Evolutionary conservation across 1,139 yeast genomes (phyloP).

Genomic region (Candida pseudocylindracea): DNA sequence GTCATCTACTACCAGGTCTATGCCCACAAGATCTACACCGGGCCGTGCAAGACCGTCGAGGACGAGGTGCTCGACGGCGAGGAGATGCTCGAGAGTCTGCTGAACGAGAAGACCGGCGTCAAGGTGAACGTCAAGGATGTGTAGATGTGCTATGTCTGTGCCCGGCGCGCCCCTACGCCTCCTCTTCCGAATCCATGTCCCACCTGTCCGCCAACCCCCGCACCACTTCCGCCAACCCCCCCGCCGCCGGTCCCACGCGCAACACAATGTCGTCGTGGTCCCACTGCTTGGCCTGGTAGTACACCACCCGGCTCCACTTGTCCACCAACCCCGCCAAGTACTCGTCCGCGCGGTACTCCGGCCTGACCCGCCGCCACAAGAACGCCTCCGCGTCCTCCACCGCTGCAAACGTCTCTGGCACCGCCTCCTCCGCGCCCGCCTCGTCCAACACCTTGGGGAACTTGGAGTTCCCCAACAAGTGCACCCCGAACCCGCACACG

Average conservation of each 20-base stretch:
- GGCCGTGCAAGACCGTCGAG: slow-evolving; percentile 19
- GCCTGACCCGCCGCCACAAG: no score
- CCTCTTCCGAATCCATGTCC: no score
- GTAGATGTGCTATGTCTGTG: no score
- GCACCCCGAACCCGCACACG: slow-evolving; percentile 13
- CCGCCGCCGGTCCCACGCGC: slow-evolving; percentile 6
- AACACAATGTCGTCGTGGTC: slow-evolving; percentile 16
- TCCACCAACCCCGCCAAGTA: slow-evolving; percentile 8
- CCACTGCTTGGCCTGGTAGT: slow-evolving; percentile 18
- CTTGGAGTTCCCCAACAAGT: slow-evolving; percentile 17
- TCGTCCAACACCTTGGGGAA: slow-evolving; percentile 15
- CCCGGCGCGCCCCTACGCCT: no score
- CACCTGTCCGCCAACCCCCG: no score
- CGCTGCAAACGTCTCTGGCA: no score
- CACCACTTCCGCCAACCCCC: no score
- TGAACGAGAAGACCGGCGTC: no score
- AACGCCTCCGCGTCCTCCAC: no score
- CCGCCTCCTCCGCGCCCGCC: slow-evolving; percentile 7
- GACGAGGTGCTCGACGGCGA: slow-evolving; percentile 4
- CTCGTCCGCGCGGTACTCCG: background rate
- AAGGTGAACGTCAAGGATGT: no score
- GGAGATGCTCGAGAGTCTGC: background rate
- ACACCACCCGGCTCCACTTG: slow-evolving; percentile 8
- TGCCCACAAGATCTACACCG: slow-evolving; percentile 23
- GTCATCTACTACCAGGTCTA: slow-evolving; percentile 19